Evolutionary conservation across 768 basidiomycete species (phyloP).

Genomic region (Amanita pseudoporphyria): DNA sequence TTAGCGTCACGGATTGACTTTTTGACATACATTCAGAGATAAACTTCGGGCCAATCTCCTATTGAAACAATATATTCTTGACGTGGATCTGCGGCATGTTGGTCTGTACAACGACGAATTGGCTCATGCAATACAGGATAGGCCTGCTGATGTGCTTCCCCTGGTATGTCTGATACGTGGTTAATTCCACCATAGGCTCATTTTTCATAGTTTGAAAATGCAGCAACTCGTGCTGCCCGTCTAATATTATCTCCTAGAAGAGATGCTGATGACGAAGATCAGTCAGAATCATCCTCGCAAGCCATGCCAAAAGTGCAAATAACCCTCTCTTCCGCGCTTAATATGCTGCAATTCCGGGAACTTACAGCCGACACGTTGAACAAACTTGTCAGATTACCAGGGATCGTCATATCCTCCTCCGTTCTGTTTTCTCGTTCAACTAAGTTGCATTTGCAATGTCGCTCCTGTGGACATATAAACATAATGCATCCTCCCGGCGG

Average conservation of each 20-base stretch:
- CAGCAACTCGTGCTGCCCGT: slow-evolving; percentile 77
- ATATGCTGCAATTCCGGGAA: slow-evolving; percentile 89
- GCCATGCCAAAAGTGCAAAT: slow-evolving; percentile 69
- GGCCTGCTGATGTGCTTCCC: slow-evolving; percentile 83
- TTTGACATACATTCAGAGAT: slow-evolving; percentile 43
- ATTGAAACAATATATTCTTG: slow-evolving; percentile 77
- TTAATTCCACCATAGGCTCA: background rate
- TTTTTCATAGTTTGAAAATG: slow-evolving; percentile 76
- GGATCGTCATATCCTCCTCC: slow-evolving; percentile 96
- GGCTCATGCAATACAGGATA: slow-evolving; percentile 82
- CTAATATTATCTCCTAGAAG: slow-evolving; percentile 63
- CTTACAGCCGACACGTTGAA: slow-evolving; percentile 92
- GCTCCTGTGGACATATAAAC: slow-evolving; percentile 76
- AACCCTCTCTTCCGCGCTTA: slow-evolving; percentile 81
- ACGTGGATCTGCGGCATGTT: slow-evolving; percentile 76
- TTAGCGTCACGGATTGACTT: background rate
- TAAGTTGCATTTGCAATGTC: slow-evolving; percentile 87
- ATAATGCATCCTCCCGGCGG: slow-evolving; percentile 69
- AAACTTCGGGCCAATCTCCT: slow-evolving; percentile 84
- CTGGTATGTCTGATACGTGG: slow-evolving; percentile 42
- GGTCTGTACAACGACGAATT: slow-evolving; percentile 89
- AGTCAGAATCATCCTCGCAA: slow-evolving; percentile 27
- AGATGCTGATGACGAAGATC: slow-evolving; percentile 21
- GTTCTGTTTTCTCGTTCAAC: slow-evolving; percentile 90
- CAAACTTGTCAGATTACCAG: slow-evolving; percentile 92